Conservation (phyloP, 306 rosid genomes). For the Benincasa hispida region DNA sequence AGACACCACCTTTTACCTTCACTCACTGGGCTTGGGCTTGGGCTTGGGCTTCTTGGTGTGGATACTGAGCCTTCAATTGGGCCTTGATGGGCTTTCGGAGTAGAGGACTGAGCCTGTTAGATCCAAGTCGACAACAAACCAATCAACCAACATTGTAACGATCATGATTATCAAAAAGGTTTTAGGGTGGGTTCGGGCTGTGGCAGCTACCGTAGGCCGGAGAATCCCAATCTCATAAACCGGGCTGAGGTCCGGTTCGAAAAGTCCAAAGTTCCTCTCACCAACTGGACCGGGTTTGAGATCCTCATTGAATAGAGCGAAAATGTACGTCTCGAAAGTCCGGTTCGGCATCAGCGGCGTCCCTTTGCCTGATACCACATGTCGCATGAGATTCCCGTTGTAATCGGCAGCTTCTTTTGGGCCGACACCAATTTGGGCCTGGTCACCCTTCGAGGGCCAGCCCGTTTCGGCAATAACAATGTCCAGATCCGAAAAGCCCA, state of each 20-base stretch:
- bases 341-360: slow-evolving; percentile 71
- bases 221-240: slow-evolving; percentile 37
- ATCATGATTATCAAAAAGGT: slow-evolving; percentile 12
- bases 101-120: slow-evolving; percentile 21
- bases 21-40: neutral
- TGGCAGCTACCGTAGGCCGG: slow-evolving; percentile 28
- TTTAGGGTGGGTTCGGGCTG: slow-evolving; percentile 12
- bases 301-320: slow-evolving; percentile 57
- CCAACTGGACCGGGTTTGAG: slow-evolving; percentile 54
- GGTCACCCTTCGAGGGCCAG: slow-evolving; percentile 48
- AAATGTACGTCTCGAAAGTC: slow-evolving; percentile 61
- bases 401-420: slow-evolving; percentile 32
- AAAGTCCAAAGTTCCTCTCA: slow-evolving; percentile 64
- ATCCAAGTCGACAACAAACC: slow-evolving; percentile 31
- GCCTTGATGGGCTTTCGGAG: neutral
- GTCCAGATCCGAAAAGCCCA: slow-evolving; percentile 51
- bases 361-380: slow-evolving; percentile 36
- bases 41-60: neutral
- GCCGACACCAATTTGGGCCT: slow-evolving; percentile 37
- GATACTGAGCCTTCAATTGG: neutral
- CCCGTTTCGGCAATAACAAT: slow-evolving; percentile 65
- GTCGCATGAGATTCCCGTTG: slow-evolving; percentile 43
- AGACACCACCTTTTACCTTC: slow-evolving; percentile 15
- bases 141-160: slow-evolving; percentile 22
- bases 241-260: slow-evolving; percentile 43